Evolutionary conservation across 2,329 filamentous ascomycete genomes (phyloP), one percentile per base, ranked within the genome.

Genomic region (Dactylellina sp.): DNA sequence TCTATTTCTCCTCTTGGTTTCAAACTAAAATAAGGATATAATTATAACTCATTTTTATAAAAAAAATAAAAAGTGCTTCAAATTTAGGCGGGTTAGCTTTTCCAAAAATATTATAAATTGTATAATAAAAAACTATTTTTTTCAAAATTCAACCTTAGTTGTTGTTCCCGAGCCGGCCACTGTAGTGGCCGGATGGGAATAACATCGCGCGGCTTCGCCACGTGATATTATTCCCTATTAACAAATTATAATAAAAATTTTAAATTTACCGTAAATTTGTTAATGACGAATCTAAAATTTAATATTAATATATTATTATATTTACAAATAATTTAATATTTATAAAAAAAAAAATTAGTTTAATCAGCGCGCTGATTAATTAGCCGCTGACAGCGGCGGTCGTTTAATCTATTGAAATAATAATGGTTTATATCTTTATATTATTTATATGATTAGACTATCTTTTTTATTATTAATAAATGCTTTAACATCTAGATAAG

Each of bases 121-220:
- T 12, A 20, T 37, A 7, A 39, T 37, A 32, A 55, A 37, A 37
- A 9, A 40, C 20, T 55, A 4, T 52, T 12, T 49, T 47, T 16
- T 49, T 60, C n/a, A n/a, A n/a, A n/a, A 47, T 50, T 61, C 42
- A 46, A 50, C 57, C 57, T 61, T 61, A 35, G 44, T 61, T 61
- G 57, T 50, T 46, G 28, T 59, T 59, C 55, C 28, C n/a, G n/a
- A n/a, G n/a, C n/a, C n/a, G n/a, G n/a, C n/a, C n/a, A n/a, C n/a
- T n/a, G n/a, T n/a, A n/a, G n/a, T n/a, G n/a, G n/a, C n/a, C n/a
- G n/a, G n/a, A n/a, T n/a, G n/a, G n/a, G 3, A n/a, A 46, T 39
- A 55, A 55, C 32, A 24, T 53, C 32, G 12, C 32, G 32, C 32
- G 12, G 32, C 32, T 12, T 6, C 32, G 32, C n/a, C 12, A 12